Conservation (phyloP, 2,329 filamentous ascomycete genomes). For the Ceratocystis papillata region DNA sequence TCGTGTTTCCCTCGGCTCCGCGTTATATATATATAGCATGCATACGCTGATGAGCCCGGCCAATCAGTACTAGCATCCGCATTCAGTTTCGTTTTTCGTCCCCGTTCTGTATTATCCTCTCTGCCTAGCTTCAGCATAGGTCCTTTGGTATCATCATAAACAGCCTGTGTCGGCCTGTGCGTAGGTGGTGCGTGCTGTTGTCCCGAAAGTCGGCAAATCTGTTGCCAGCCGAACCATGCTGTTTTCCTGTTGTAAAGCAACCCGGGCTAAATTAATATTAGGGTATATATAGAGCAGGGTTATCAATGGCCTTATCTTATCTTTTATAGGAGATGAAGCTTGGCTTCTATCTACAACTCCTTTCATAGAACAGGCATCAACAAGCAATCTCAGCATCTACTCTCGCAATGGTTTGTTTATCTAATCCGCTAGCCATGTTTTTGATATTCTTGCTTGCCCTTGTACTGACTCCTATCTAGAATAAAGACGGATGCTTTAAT, state of each 20-base stretch:
- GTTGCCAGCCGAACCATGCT: neutral
- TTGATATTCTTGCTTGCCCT: neutral
- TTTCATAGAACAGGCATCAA: neutral
- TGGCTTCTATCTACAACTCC: neutral
- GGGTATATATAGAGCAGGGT: neutral
- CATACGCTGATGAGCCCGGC: neutral
- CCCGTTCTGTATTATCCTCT: neutral
- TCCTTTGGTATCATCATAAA: neutral
- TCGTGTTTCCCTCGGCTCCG: neutral
- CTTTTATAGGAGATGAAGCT: neutral
- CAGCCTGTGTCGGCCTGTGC: no score
- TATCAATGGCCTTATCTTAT: neutral
- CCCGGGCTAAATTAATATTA: neutral
- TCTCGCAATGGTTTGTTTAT: neutral
- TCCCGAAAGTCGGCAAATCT: neutral
- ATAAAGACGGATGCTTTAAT: slow-evolving; percentile 65
- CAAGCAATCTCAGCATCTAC: neutral
- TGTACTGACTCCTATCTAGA: slow-evolving; percentile 34
- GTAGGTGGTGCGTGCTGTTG: no score
- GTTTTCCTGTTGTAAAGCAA: neutral
- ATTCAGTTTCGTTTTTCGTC: neutral
- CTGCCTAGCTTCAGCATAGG: neutral
- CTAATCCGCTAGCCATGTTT: no score
- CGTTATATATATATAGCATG: neutral
- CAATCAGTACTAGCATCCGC: neutral